Percentiles rank a stretch among this genome's conserved stretches.
phyloP scores from a whole-genome alignment of 306 rosid species.

The Pachyrhizus erosus region DNA sequence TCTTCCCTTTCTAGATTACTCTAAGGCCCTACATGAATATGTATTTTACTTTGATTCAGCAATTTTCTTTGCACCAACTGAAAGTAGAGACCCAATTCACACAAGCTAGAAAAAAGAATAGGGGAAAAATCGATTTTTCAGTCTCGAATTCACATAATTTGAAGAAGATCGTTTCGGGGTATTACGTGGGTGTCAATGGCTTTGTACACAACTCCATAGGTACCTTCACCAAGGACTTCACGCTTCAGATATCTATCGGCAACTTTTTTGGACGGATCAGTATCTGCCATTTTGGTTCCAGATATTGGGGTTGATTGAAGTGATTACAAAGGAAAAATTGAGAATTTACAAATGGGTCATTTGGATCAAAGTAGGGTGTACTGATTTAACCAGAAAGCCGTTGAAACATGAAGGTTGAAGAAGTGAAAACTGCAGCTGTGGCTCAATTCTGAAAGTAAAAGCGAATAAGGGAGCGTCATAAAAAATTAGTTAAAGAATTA shows the following conservation, averaged over 20 bases:
- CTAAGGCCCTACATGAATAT: neutral
- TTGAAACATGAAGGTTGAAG: neutral
- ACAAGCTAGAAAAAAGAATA: neutral
- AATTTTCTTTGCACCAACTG: neutral
- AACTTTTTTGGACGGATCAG: constrained; percentile 72
- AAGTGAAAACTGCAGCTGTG: neutral
- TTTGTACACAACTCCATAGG: constrained; percentile 88
- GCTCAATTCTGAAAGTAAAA: constrained; percentile 7
- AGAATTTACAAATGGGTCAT: constrained; percentile 4
- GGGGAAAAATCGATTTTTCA: neutral
- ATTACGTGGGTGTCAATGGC: constrained; percentile 88
- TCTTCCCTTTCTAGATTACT: constrained; percentile 11
- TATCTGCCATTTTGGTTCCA: constrained; percentile 53
- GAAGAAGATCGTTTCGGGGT: neutral
- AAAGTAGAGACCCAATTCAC: constrained; percentile 19
- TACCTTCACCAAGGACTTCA: constrained; percentile 92
- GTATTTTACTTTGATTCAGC: neutral
- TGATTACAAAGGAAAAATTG: neutral
- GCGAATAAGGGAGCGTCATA: neutral
- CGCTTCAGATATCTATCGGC: constrained; percentile 93
- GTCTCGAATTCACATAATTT: neutral
- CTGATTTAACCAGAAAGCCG: constrained; percentile 1
- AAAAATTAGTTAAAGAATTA: neutral
- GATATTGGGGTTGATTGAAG: neutral
- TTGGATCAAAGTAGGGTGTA: neutral